A percentile compares a stretch with the other conserved stretches of the same genome.
Evolutionary conservation across 23 red algal species (phyloP).

Genomic region (Gracilaria domingensis): DNA sequence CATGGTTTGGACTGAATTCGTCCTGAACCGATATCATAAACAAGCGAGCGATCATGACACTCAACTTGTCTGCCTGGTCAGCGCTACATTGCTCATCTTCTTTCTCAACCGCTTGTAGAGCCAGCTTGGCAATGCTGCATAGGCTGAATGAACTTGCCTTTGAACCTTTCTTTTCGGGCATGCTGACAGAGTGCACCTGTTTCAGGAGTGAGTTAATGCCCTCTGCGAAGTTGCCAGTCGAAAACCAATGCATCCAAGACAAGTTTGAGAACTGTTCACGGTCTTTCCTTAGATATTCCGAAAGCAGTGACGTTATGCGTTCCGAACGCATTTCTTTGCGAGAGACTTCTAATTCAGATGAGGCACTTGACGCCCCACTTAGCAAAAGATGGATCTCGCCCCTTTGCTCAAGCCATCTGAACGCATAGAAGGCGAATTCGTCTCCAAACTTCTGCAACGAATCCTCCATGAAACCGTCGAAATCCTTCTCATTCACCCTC

Average conservation of each 20-base stretch:
- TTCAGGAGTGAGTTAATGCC: conserved; percentile 16
- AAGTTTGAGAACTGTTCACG: conserved; percentile 47
- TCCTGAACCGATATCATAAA: conserved; percentile 43
- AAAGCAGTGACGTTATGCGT: conserved; percentile 32
- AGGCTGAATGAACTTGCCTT: conserved; percentile 35
- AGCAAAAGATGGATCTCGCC: conserved; percentile 53
- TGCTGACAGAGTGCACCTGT: conserved; percentile 21
- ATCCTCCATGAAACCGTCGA: conserved; percentile 51
- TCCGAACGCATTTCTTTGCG: conserved; percentile 38
- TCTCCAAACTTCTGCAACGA: conserved; percentile 51
- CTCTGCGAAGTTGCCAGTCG: conserved; percentile 10
- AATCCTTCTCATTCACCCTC: conserved; percentile 26
- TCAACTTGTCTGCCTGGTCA: background rate
- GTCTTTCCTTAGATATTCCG: conserved; percentile 48
- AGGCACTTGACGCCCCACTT: background rate
- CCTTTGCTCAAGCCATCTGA: conserved; percentile 64
- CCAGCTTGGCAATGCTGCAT: conserved; percentile 63
- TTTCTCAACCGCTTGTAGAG: conserved; percentile 13
- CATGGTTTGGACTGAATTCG: background rate
- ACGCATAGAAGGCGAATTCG: conserved; percentile 63
- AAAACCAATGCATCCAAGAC: conserved; percentile 65
- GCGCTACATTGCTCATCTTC: background rate
- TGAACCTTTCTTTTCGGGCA: conserved; percentile 46
- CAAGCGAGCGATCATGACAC: conserved; percentile 31
- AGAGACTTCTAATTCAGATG: background rate